These are phyloP conservation scores for Flaveria floridana DNA, from an alignment of 140 eudicot species.

Conservation along the genomic window DNA sequence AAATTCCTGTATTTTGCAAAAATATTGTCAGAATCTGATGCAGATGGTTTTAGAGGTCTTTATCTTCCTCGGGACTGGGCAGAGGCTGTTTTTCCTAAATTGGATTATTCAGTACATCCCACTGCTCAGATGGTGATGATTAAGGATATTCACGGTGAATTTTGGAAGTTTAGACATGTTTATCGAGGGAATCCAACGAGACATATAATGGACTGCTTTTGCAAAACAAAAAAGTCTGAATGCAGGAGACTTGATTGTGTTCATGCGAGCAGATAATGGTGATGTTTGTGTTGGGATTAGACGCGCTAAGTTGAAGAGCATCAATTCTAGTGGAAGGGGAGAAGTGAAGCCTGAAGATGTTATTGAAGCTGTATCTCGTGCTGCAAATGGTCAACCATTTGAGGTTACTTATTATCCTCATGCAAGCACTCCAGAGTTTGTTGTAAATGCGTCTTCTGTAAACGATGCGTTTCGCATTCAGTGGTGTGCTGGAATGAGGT, in stretches of 20 bases:
- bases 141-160: slow-evolving; percentile 68
- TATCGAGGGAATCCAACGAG: slow-evolving; percentile 67
- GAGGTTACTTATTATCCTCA: slow-evolving; percentile 51
- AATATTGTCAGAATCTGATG: slow-evolving; percentile 29
- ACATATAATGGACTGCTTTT: slow-evolving; percentile 71
- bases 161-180: slow-evolving; percentile 69
- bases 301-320: slow-evolving; percentile 54
- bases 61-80: slow-evolving; percentile 73
- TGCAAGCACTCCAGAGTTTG: slow-evolving; percentile 48
- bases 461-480: slow-evolving; percentile 37
- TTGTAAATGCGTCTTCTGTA: slow-evolving; percentile 42
- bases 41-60: slow-evolving; percentile 66
- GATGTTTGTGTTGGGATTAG: slow-evolving; percentile 65
- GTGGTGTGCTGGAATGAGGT: slow-evolving; percentile 55
- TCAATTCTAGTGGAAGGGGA: slow-evolving; percentile 42
- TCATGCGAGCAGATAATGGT: slow-evolving; percentile 59
- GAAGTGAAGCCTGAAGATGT: slow-evolving; percentile 47
- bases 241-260: slow-evolving; percentile 74
- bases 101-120: slow-evolving; percentile 62
- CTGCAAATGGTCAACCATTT: slow-evolving; percentile 52
- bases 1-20: slow-evolving; percentile 61
- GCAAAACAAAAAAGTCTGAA: slow-evolving; percentile 65
- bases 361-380: slow-evolving; percentile 41
- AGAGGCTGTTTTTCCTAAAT: slow-evolving; percentile 60
- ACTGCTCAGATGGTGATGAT: slow-evolving; percentile 59